Evolutionary conservation across 306 rosid genomes (phyloP).

Genomic region (Ochetophila trinervis): DNA sequence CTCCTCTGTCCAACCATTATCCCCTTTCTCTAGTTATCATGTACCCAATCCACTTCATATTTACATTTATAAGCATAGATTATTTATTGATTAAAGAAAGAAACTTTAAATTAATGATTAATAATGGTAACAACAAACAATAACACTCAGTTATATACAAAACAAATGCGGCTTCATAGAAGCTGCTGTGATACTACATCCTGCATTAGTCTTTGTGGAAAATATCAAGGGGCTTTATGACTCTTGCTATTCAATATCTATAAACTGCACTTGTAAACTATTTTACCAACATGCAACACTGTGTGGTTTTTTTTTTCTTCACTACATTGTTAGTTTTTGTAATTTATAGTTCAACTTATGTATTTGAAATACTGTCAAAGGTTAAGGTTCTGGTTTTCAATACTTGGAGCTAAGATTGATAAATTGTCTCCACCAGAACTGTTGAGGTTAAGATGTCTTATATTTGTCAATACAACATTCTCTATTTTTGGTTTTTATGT

Average conservation of each 20-base stretch:
- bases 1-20: too few species aligned
- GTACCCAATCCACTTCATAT: too few species aligned
- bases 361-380: constrained; percentile 24
- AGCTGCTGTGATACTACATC: constrained; percentile 64
- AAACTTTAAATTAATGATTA: too few species aligned
- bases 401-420: constrained; percentile 52
- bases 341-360: too few species aligned
- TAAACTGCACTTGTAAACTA: not conserved
- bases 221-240: constrained; percentile 64
- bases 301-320: too few species aligned
- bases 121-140: too few species aligned
- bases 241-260: not conserved
- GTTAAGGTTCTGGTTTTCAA: constrained; percentile 41
- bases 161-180: constrained; percentile 38
- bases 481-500: too few species aligned
- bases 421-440: constrained; percentile 30
- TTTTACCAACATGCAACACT: not conserved
- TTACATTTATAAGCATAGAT: too few species aligned
- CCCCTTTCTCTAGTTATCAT: too few species aligned
- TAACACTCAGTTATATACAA: too few species aligned
- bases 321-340: too few species aligned
- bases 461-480: constrained; percentile 27
- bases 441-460: constrained; percentile 36
- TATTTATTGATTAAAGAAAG: too few species aligned
- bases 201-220: constrained; percentile 55